Base-by-base conservation (phyloP, 805 yeast species). In the Lachancea waltii region DNA sequence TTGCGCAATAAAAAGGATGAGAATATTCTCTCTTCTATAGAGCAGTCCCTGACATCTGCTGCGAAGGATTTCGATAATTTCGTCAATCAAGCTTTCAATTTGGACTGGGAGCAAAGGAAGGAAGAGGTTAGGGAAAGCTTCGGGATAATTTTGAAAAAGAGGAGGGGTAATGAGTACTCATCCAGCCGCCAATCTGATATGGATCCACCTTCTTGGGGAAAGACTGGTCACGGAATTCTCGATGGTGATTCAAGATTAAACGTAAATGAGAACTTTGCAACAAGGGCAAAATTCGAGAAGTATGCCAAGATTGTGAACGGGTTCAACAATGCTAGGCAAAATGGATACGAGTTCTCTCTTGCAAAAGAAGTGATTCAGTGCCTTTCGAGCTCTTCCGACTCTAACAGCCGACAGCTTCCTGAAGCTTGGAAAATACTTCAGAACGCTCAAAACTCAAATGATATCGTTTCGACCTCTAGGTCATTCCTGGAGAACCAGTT, bases 81-180 rank as follows among this genome's bases (percentile, higher is more conserved):
- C 56, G 78, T 90, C 43, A 78, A 72, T 49, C 75, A 78, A 44
- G 84, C 81, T 50, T 69, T 92, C 18, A 67, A 81, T 3, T 69
- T 83, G 33, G 95, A 89, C 58, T 92, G 97, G 97, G 77, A 77
- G 41, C 75, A 75, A 34, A 76, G 85, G 46, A 80, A 85, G 51
- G 77, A 77, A 44, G 83, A 80, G 49, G 72, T 90, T 33, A 75
- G 84, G 54, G 80, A 77, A 46, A 74, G 80, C 15, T 75, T 86
- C 47, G 90, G 94, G 1, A 68, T 76, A 15, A 61, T 72, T 11
- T 48, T 69, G 33, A 64, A 63, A 33, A 60, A 49, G 30, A 50
- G 54, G 8, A 44, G 39, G 20, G 20, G 27, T 8, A 20, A 33
- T 24, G 15, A 32, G 10, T 33, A 16, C 10, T 32, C 33, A 17